Percentiles rank a stretch among this genome's conserved stretches.
These are phyloP conservation scores for Eustoma russellianum DNA, from an alignment of 257 asterid species.

Conservation along the genomic window DNA sequence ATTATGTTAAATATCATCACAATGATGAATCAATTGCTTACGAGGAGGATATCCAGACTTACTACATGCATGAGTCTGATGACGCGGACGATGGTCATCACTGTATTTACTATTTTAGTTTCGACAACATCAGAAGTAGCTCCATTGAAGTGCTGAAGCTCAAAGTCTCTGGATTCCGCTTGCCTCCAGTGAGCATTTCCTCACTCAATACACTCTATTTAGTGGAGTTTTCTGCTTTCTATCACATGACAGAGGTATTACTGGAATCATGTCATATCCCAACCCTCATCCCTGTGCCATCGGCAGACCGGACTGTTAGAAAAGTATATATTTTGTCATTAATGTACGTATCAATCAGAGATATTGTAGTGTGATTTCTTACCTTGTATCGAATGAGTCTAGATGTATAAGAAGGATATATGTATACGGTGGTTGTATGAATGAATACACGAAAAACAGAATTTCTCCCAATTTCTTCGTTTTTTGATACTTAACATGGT, in stretches of 20 bases:
- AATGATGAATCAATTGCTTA: background rate
- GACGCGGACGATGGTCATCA: background rate
- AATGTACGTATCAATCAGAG: too few relatives aligned
- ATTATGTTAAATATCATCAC: background rate
- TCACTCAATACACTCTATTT: background rate
- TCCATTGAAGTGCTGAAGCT: slow-evolving; percentile 2
- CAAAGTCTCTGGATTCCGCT: background rate
- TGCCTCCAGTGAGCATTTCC: background rate
- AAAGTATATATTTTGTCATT: too few relatives aligned
- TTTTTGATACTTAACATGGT: too few relatives aligned
- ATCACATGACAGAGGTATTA: background rate
- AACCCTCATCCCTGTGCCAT: too few relatives aligned
- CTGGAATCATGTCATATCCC: too few relatives aligned
- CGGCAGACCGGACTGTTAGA: too few relatives aligned
- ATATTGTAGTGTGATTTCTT: too few relatives aligned
- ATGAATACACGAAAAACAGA: too few relatives aligned
- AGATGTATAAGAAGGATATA: too few relatives aligned
- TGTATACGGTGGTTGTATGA: too few relatives aligned
- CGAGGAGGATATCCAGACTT: background rate
- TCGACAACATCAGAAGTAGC: background rate
- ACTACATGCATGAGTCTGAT: background rate
- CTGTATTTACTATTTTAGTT: background rate
- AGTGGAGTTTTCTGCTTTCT: background rate
- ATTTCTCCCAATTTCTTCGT: too few relatives aligned
- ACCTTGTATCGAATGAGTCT: too few relatives aligned